Conservation (phyloP, 306 rosid species). For the Crotalaria pallida region DNA sequence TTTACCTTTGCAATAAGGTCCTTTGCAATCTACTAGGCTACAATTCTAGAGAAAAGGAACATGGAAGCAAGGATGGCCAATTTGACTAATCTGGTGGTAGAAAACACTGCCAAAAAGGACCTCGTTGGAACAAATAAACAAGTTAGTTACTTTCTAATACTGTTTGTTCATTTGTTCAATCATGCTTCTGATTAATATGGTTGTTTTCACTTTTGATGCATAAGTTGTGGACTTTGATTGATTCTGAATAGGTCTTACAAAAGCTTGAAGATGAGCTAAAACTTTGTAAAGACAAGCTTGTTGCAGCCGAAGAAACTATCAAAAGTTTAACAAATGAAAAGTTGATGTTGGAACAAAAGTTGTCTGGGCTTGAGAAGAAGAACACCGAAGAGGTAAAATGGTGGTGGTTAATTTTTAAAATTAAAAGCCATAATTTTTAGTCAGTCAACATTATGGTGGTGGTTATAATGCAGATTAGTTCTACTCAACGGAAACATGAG, state of each 20-base stretch:
- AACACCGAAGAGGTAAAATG: constrained; percentile 61
- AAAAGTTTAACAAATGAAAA: constrained; percentile 59
- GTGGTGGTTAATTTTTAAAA: background rate
- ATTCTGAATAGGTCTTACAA: constrained; percentile 34
- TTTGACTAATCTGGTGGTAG: constrained; percentile 51
- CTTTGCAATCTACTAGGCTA: constrained; percentile 44
- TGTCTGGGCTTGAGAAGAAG: constrained; percentile 52
- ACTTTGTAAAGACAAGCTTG: constrained; percentile 49
- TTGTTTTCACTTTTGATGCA: constrained; percentile 1
- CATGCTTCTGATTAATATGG: background rate
- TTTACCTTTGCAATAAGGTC: background rate
- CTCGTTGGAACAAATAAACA: constrained; percentile 46
- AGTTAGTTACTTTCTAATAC: constrained; percentile 33
- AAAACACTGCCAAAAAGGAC: constrained; percentile 46
- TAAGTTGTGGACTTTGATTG: constrained; percentile 1
- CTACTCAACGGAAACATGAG: constrained; percentile 45
- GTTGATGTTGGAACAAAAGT: constrained; percentile 46
- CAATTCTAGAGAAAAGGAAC: constrained; percentile 54
- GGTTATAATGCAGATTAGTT: constrained; percentile 53
- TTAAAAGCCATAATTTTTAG: constrained; percentile 7
- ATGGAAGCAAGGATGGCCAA: constrained; percentile 62
- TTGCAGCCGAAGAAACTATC: constrained; percentile 57
- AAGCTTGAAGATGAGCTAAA: constrained; percentile 76
- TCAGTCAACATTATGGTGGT: constrained; percentile 11
- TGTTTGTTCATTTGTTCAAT: constrained; percentile 14